phyloP scores from a whole-genome alignment of 139 green algal genomes.

The Micractinium sp. region DNA sequence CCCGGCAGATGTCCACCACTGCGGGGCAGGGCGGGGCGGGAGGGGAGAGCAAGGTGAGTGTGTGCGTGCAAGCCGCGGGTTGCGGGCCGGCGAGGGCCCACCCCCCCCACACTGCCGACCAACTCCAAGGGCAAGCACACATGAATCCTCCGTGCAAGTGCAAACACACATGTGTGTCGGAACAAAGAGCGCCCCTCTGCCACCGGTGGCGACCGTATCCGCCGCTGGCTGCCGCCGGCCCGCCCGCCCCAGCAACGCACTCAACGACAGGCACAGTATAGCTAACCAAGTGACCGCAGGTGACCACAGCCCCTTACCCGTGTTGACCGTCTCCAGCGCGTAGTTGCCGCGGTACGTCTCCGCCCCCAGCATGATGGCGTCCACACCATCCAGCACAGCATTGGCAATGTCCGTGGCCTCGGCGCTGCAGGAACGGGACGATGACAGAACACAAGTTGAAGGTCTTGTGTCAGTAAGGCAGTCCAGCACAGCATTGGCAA shows the following conservation, averaged over 20 bases:
- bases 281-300: no score
- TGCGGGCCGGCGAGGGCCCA: neutral
- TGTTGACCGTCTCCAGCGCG: conserved; percentile 73
- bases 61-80: neutral
- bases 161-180: neutral
- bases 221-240: no score
- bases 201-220: no score
- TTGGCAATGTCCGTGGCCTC: conserved; percentile 94
- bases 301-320: neutral
- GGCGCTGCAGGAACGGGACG: conserved; percentile 48
- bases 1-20: conserved; percentile 66
- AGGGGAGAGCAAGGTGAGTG: neutral
- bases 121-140: no score
- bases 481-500: neutral
- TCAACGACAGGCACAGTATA: no score
- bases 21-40: neutral
- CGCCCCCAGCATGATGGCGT: conserved; percentile 91
- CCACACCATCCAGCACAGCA: conserved; percentile 89
- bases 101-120: neutral
- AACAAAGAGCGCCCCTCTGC: no score
- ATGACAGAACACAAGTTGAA: neutral
- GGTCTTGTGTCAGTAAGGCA: neutral
- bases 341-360: conserved; percentile 82
- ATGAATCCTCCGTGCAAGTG: neutral
- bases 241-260: neutral